These are phyloP conservation scores for Toxicodendron radicans DNA, from an alignment of 345 rosid genomes.

Conservation along the genomic window DNA sequence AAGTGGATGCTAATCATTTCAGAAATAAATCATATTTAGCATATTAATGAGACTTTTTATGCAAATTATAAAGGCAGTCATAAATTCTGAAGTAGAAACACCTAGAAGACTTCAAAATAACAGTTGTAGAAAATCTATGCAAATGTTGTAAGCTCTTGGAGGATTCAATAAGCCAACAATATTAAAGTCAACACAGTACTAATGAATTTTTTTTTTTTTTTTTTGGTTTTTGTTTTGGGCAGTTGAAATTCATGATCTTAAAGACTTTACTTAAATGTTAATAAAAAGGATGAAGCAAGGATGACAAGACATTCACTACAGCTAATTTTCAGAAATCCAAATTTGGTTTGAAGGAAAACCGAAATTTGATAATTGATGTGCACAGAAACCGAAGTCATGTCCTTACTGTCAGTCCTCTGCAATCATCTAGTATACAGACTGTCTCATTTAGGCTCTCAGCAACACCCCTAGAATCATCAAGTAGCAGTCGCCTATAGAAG, in stretches of 20 bases:
- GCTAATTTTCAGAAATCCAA: neutral
- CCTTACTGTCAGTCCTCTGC: conserved; percentile 80
- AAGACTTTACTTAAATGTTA: neutral
- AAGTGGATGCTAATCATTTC: conserved; percentile 1
- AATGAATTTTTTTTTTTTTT: no score
- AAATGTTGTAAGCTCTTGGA: neutral
- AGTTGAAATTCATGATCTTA: neutral
- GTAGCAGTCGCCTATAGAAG: conserved; percentile 79
- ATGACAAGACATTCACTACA: neutral
- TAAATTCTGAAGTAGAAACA: neutral
- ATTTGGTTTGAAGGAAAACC: conserved; percentile 6
- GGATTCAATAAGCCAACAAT: neutral
- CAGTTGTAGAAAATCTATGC: neutral
- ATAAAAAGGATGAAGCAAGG: neutral
- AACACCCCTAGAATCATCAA: conserved; percentile 91
- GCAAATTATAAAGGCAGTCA: neutral
- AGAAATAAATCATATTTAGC: neutral
- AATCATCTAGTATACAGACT: conserved; percentile 61
- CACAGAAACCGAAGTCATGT: conserved; percentile 11
- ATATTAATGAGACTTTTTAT: neutral
- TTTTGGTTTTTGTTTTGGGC: no score
- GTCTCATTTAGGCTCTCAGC: conserved; percentile 86
- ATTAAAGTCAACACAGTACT: neutral
- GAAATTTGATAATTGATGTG: neutral
- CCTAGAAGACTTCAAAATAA: neutral